These are phyloP conservation scores for Pichia sp. DNA, from an alignment of 1,139 yeast species.

Conservation along the genomic window DNA sequence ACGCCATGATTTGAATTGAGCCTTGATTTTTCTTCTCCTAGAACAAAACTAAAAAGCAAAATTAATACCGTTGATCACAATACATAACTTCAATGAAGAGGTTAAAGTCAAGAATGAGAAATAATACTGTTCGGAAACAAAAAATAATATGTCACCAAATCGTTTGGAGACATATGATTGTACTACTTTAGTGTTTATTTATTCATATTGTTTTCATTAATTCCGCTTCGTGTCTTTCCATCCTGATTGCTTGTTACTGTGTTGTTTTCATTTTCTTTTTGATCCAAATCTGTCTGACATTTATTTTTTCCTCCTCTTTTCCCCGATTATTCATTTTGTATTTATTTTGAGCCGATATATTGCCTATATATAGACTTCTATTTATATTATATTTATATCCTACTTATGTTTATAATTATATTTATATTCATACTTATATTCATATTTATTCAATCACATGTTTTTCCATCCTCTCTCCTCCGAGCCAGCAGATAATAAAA, in stretches of 20 bases:
- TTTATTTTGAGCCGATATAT: neutral
- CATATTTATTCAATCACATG: neutral
- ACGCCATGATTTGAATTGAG: neutral
- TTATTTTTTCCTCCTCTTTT: neutral
- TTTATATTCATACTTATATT: neutral
- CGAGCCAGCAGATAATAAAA: neutral
- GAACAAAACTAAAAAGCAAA: neutral
- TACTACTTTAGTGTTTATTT: neutral
- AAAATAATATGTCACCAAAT: neutral
- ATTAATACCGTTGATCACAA: neutral
- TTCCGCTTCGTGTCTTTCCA: neutral
- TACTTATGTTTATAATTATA: neutral
- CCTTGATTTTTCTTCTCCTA: neutral
- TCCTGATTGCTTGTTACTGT: neutral
- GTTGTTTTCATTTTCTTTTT: neutral
- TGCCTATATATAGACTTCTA: constrained; percentile 1
- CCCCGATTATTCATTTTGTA: constrained; percentile 3
- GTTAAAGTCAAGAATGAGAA: neutral
- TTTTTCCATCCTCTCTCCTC: neutral
- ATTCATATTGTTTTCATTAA: neutral
- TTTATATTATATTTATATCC: constrained; percentile 3
- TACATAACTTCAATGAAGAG: neutral
- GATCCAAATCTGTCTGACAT: neutral
- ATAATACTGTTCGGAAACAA: neutral
- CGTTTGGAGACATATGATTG: neutral